Evolutionary conservation across 495 filamentous ascomycete species (phyloP).

Genomic region (Xylaria flabelliformis): DNA sequence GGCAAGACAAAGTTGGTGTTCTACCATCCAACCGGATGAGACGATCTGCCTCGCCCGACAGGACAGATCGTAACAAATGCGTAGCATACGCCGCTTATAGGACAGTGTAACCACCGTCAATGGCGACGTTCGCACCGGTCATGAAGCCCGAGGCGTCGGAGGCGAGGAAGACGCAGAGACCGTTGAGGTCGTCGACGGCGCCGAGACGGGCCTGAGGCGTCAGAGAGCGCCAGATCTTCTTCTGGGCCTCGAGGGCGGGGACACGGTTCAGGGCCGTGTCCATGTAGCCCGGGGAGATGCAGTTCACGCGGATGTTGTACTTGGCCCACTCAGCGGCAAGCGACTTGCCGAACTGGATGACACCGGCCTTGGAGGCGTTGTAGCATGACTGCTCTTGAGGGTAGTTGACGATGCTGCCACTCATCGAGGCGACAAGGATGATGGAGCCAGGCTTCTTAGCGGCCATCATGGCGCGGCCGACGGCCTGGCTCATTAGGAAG

Average conservation of each 20-base stretch:
- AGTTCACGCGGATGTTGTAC: slow-evolving; percentile 76
- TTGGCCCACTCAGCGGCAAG: slow-evolving; percentile 83
- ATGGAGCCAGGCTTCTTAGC: slow-evolving; percentile 71
- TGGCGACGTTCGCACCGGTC: slow-evolving; percentile 78
- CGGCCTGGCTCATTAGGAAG: slow-evolving; percentile 70
- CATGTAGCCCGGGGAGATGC: slow-evolving; percentile 82
- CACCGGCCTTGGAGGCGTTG: slow-evolving; percentile 81
- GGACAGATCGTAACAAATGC: background rate
- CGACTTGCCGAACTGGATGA: slow-evolving; percentile 76
- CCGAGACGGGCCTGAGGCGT: slow-evolving; percentile 80
- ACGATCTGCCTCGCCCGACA: background rate
- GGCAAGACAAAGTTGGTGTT: background rate
- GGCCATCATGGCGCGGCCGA: slow-evolving; percentile 69
- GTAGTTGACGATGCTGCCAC: slow-evolving; percentile 78
- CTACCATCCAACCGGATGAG: background rate
- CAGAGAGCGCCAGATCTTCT: slow-evolving; percentile 76
- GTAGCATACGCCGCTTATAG: slow-evolving; percentile 39
- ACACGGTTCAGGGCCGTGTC: slow-evolving; percentile 78
- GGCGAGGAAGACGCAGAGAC: slow-evolving; percentile 76
- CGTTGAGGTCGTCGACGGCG: slow-evolving; percentile 76
- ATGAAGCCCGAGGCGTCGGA: slow-evolving; percentile 77
- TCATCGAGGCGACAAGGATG: slow-evolving; percentile 79
- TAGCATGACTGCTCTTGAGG: slow-evolving; percentile 81
- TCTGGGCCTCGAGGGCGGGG: slow-evolving; percentile 74
- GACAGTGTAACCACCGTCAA: slow-evolving; percentile 68